Conservation (phyloP, 2,329 filamentous ascomycete genomes). For the Podosphaera aphanis region DNA sequence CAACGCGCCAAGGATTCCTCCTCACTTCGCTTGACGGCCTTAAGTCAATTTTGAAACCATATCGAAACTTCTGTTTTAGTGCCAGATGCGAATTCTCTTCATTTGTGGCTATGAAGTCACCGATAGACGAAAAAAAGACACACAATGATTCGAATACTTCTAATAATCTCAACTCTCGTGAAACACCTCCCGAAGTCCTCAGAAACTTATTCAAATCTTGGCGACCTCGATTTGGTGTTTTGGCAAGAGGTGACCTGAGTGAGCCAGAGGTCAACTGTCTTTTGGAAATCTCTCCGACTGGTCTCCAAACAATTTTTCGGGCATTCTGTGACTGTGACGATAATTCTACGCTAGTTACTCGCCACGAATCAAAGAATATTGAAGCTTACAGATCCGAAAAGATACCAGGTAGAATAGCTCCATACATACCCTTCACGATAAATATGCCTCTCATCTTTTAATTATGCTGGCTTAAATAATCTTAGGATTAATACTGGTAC, state of each 20-base stretch:
- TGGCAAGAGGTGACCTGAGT: neutral
- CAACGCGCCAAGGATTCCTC: neutral
- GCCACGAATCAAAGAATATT: neutral
- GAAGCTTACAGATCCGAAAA: conserved; percentile 35
- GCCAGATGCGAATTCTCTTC: too few relatives aligned
- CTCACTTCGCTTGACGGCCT: neutral
- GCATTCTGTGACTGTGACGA: neutral
- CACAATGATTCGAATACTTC: neutral
- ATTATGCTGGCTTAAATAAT: conserved; percentile 6
- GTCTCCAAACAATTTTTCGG: conserved; percentile 17
- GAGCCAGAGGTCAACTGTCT: neutral
- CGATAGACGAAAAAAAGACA: neutral
- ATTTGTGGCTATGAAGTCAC: neutral
- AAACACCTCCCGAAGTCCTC: conserved; percentile 49
- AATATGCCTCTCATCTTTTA: neutral
- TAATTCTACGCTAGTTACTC: conserved; percentile 12
- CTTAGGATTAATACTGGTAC: conserved; percentile 56
- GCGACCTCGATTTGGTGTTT: conserved; percentile 2
- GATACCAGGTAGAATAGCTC: conserved; percentile 33
- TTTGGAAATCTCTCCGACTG: conserved; percentile 18
- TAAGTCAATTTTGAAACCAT: neutral
- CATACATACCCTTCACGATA: neutral
- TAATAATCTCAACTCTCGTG: conserved; percentile 41
- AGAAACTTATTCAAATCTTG: conserved; percentile 45
- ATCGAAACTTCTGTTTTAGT: neutral